phyloP scores from a whole-genome alignment of 305 asterid species.

The Fraxinus floribunda region DNA sequence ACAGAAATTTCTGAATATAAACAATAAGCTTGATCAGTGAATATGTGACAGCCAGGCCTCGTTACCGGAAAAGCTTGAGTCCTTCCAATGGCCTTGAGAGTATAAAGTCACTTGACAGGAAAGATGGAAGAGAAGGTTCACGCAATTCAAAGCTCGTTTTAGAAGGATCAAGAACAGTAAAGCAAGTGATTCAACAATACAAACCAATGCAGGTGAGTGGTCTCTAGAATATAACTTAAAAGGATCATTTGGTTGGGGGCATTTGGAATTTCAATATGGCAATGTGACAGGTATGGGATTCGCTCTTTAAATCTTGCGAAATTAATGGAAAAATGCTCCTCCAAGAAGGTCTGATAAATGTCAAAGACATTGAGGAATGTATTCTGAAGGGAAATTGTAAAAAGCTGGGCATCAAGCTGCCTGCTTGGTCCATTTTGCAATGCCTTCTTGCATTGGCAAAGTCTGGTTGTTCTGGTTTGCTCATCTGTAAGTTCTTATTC shows the following conservation, averaged over 20 bases:
- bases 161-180: slow-evolving; percentile 70
- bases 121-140: slow-evolving; percentile 49
- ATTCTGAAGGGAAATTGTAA: slow-evolving; percentile 66
- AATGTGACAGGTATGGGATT: slow-evolving; percentile 71
- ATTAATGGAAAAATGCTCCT: slow-evolving; percentile 61
- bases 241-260: neutral
- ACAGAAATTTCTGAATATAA: neutral
- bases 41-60: slow-evolving; percentile 81
- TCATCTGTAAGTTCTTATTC: slow-evolving; percentile 48
- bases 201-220: slow-evolving; percentile 66
- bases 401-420: slow-evolving; percentile 73
- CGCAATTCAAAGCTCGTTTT: slow-evolving; percentile 50
- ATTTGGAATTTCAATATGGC: slow-evolving; percentile 17
- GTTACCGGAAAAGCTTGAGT: slow-evolving; percentile 50
- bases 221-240: neutral
- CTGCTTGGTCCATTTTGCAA: slow-evolving; percentile 74
- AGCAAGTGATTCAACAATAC: slow-evolving; percentile 57
- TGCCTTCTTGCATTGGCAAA: slow-evolving; percentile 71
- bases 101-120: slow-evolving; percentile 39
- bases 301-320: slow-evolving; percentile 83
- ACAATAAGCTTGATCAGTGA: slow-evolving; percentile 31
- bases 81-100: slow-evolving; percentile 39
- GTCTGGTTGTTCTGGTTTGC: slow-evolving; percentile 58
- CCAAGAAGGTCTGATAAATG: slow-evolving; percentile 63
- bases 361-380: slow-evolving; percentile 64